Evolutionary conservation across 169 alveolate genomes (phyloP), one percentile per base, ranked within the genome.

Genomic region (Babesia microti): DNA sequence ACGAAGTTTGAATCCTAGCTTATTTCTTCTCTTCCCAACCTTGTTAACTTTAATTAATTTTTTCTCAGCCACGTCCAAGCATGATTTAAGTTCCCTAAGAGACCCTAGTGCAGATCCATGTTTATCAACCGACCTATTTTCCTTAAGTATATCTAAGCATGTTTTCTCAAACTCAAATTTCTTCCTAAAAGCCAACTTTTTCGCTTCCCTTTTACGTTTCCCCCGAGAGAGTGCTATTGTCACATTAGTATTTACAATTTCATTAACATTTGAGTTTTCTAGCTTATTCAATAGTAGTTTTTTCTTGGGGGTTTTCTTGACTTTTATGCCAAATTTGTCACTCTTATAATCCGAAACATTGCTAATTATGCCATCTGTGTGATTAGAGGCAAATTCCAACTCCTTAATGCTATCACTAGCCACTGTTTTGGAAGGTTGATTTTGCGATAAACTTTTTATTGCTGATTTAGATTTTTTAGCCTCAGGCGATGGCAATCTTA

Each of bases 51-150:
- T 14, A n/a, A 51, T 42, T 12, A 40, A 29, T 14, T 3, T 3
- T 37, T 52, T 41, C 14, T 52, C 57, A 7, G 41, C 30, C 14
- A 42, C n/a, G 2, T 52, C 57, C 47, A 52, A n/a, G 14, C 41
- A 56, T n/a, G 28, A 12, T 43, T 52, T 37, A 7, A 65, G 42
- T 7, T 41, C 65, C 15, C 48, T 14, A 36, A 65, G 39, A 65
- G 53, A 54, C 24, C 66, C 70, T 14, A 65, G 56, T 5, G 76
- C 76, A 17, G 24, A 17, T 0, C 76, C 76, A 35, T 65, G 61
- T 33, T 46, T 48, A 33, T 54, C 69, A 34, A 54, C 76, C 33
- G 46, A 24, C 15, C 48, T 46, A 50, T 27, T 49, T 15, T 23
- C 19, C 36, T 63, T 65, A 15, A 65, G 50, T n/a, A 65, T 29